Percentiles rank a stretch among this genome's conserved stretches.
Conservation (phyloP, 83 land plant genomes). For the Picea abies region DNA sequence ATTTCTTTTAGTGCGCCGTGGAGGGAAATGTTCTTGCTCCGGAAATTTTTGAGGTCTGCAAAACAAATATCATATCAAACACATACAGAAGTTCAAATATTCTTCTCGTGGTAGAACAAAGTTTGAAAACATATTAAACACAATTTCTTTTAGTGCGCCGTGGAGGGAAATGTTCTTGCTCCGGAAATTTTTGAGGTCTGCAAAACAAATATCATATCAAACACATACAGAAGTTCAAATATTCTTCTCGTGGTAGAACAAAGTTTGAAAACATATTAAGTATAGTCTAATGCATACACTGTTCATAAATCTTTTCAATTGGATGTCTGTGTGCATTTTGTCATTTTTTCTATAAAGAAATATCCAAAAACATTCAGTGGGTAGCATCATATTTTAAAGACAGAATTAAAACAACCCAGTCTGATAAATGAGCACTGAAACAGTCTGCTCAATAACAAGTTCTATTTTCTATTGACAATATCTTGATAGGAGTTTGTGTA, state of each 20-base stretch:
- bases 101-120: not conserved
- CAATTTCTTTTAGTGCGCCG: conserved; percentile 65
- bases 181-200: conserved; percentile 55
- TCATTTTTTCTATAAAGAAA: not conserved
- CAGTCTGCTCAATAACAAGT: not conserved
- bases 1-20: conserved; percentile 61
- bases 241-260: not conserved
- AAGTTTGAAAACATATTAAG: not conserved
- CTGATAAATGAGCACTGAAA: not conserved
- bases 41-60: conserved; percentile 54
- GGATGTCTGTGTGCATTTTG: not conserved
- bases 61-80: not conserved
- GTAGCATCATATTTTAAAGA: not conserved
- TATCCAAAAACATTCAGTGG: not conserved
- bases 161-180: conserved; percentile 53
- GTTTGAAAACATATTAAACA: conserved; percentile 18
- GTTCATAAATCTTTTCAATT: not conserved
- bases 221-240: not conserved
- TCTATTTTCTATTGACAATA: not conserved
- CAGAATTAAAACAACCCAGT: not conserved
- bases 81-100: not conserved
- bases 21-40: conserved; percentile 56
- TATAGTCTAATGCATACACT: not conserved
- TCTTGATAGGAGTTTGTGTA: not conserved
- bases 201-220: conserved; percentile 5